Base-by-base conservation (phyloP, 768 basidiomycete genomes). In the Tremella fuciformis region DNA sequence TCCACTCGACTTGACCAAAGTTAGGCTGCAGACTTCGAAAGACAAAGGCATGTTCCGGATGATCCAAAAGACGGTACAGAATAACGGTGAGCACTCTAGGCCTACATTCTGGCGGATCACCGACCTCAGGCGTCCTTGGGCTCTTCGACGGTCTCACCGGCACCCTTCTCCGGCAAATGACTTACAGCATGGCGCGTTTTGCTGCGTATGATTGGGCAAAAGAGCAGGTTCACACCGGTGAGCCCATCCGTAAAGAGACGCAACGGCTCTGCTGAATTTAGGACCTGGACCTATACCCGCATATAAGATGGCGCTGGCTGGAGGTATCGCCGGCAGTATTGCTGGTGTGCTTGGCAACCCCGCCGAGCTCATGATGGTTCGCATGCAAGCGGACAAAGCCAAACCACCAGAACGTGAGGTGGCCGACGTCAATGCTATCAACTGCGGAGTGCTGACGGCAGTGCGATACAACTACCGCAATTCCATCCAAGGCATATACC, bases 171-270 rank as follows among this genome's bases (percentile, higher is more conserved):
- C 84, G 91, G 25, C 91, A 94, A 78, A 90, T 92, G 89, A 88
- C 86, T 34, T 93, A 93, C 78, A 90, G 88, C 42, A 80, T 91
- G 75, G 90, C 88, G 75, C 82, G 90, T n/a, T 93, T 91, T 80
- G 91, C 89, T 84, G 89, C 88, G 15, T 91, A 92, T 75, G 90
- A 92, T 62, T 87, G 89, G 79, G 88, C 86, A 75, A 93, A 91
- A 81, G 89, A 87, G 80, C 63, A 86, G 7, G 67, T 92, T 0
- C 88, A 88, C 19, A 87, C 87, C 13, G 81, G 79, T 77, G 67
- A 76, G 76, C 73, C n/a, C 13, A 41, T 13, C 16, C 26, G 9
- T n/a, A n/a, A n/a, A n/a, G n/a, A n/a, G n/a, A n/a, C n/a, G n/a
- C n/a, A n/a, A n/a, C n/a, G n/a, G n/a, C n/a, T n/a, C n/a, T n/a